Evolutionary conservation across 352 stramenopile species (phyloP).

Genomic region (Phytophthora tentaculata): DNA sequence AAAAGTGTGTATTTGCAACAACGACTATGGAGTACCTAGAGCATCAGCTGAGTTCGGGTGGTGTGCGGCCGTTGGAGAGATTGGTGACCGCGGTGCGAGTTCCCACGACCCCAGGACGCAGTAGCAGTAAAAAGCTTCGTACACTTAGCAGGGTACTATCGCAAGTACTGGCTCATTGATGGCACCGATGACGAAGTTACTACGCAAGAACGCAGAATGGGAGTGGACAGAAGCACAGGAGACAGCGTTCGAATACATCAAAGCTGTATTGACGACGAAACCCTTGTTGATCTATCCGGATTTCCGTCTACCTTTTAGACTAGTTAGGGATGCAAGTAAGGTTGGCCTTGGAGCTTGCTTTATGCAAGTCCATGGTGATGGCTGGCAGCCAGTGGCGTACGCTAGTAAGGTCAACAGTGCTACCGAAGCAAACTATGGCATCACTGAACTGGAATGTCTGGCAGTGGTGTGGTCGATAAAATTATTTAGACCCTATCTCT

Average conservation of each 20-base stretch:
- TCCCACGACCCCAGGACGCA: background rate
- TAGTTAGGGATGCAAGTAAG: background rate
- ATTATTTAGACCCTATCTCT: background rate
- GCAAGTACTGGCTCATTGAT: background rate
- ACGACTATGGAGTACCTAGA: background rate
- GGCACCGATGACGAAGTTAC: background rate
- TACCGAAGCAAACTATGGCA: background rate
- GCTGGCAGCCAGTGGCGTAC: background rate
- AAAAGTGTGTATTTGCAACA: background rate
- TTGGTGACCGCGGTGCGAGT: background rate
- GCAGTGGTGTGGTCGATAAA: background rate
- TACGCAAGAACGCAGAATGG: constrained; percentile 2
- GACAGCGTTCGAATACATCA: background rate
- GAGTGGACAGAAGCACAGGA: background rate
- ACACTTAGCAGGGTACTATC: constrained; percentile 8
- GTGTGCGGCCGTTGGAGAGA: background rate
- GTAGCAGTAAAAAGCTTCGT: background rate
- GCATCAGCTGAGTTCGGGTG: background rate
- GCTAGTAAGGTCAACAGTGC: constrained; percentile 6
- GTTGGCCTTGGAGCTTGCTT: background rate
- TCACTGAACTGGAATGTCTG: background rate
- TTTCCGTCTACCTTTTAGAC: background rate
- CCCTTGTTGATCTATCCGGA: background rate
- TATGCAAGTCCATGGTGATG: background rate
- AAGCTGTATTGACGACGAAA: background rate